Base-by-base conservation (phyloP, 768 basidiomycete genomes). In the Panus rudis region DNA sequence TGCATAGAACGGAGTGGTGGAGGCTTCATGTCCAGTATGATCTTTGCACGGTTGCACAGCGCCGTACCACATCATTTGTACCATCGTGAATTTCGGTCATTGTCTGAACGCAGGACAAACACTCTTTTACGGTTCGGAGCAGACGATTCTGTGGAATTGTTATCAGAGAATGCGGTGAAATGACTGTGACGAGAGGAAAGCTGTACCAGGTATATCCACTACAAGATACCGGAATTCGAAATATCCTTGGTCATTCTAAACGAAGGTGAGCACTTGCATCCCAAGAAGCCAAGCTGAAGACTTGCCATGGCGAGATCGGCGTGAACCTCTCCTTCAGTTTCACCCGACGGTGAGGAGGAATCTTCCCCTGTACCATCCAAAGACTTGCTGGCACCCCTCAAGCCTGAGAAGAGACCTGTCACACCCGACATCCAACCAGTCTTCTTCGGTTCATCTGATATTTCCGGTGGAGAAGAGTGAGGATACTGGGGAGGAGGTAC, bases 201-300 rank as follows among this genome's bases (percentile, higher is more conserved):
- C 83, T 48, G n/a, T 62, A 89, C 86, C 79, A 25, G 87, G 87
- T 44, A 90, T 73, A 61, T 90, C 86, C 31, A 90, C 71, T 33
- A 88, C 69, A 38, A 90, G 69, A 60, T 88, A 88, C 39, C 81
- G 73, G 61, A 84, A 84, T 45, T 81, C 75, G 57, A 85, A 91
- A 56, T 83, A 79, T 6, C 86, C 87, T 40, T 82, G 75, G 38
- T 76, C 75, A 49, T 87, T 83, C 86, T 89, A 17, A 40, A 35
- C 25, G 37, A 43, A 41, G 13, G 38, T 41, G 30, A 45, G 38
- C 37, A 16, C 2, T 17, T 2, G 24, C 19, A 8, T 7, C 37
- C 30, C 6, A 3, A 21, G 40, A 34, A 37, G 40, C 28, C 23
- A 35, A n/a, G 14, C 8, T 10, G 39, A 42, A 16, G 16, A 66